A percentile compares a stretch with the other conserved stretches of the same genome.
Evolutionary conservation across 352 stramenopile genomes (phyloP).

Genomic region (Phytophthora pluvialis): DNA sequence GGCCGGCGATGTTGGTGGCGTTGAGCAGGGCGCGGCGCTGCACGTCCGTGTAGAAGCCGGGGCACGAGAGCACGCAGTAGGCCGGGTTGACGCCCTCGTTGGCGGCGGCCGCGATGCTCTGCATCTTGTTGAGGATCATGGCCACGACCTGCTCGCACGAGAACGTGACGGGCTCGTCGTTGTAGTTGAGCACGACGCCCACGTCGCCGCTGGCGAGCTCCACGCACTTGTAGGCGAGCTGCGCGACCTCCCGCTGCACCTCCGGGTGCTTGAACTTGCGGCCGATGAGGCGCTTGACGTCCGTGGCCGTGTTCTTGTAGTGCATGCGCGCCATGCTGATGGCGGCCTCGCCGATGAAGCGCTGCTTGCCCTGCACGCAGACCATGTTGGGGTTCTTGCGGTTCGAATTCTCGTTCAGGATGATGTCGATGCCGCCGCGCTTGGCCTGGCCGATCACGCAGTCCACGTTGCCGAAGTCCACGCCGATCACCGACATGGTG

Average conservation of each 20-base stretch:
- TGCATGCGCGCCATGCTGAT: constrained; percentile 94
- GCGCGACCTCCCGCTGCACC: constrained; percentile 95
- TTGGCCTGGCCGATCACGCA: constrained; percentile 97
- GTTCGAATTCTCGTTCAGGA: constrained; percentile 99
- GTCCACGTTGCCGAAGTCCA: constrained; percentile 97
- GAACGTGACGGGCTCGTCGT: constrained; percentile 91
- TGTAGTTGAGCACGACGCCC: constrained; percentile 93
- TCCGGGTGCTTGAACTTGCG: constrained; percentile 96
- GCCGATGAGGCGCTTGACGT: constrained; percentile 98
- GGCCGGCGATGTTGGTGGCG: constrained; percentile 92
- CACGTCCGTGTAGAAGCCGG: constrained; percentile 97
- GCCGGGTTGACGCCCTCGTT: constrained; percentile 89
- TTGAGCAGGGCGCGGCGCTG: constrained; percentile 96
- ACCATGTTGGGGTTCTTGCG: constrained; percentile 96
- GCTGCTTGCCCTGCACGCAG: constrained; percentile 90
- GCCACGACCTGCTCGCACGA: constrained; percentile 96
- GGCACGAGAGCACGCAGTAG: constrained; percentile 96
- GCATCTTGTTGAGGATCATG: constrained; percentile 98
- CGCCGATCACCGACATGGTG: constrained; percentile 96
- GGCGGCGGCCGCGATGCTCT: constrained; percentile 92
- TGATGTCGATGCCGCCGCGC: constrained; percentile 97
- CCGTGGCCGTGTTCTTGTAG: constrained; percentile 98
- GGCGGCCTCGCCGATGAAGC: constrained; percentile 94
- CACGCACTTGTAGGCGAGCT: constrained; percentile 92
- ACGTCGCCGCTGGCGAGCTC: constrained; percentile 89